Base-by-base conservation (phyloP, 1,284 basidiomycete species). In the Xerocomus cyaneibrunnescens region DNA sequence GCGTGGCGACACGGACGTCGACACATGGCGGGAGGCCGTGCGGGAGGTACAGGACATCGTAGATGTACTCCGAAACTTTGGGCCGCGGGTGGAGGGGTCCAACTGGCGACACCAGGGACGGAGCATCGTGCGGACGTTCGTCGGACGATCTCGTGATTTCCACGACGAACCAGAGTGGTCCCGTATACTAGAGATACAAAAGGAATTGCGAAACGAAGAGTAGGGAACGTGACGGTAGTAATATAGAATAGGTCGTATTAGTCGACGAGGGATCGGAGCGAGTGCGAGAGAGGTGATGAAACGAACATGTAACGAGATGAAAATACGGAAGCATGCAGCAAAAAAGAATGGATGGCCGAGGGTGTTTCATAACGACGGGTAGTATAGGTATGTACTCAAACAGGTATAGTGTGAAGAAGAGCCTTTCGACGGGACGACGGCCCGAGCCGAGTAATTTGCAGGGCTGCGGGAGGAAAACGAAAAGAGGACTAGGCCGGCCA, bases 131-230 rank as follows among this genome's bases (percentile, higher is more conserved):
- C 77, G 95, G 65, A 89, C 86, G 37, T 98, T 98, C 69, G 81
- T 94, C 72, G 93, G 89, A 3, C 76, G 86, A 46, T 85, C 85
- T 57, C 83, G 75, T 67, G 88, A 87, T 50, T 98, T 94, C 63
- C 90, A 89, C 65, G 92, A 93, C 51, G 90, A 96, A 70, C 78
- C 83, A 2, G 93, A 93, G 72, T 98, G 90, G 86, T 72, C 76
- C 37, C 75, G 76, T 58, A 74, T 98, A 60, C 76, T 78, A 58
- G 82, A 71, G 50, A 64, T 88, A 61, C 72, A 76, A 62, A 80
- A 84, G 28, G 85, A 85, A 43, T 68, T 87, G 58, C 66, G 70
- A 48, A 66, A 56, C 32, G 60, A 56, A 27, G 62, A 46, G 21
- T 57, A 65, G 38, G 3, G 14, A 16, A 23, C 27, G 51, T 19